Evolutionary conservation across 164 flowering plant genomes (phyloP).

Genomic region (Cinnamomum chago): DNA sequence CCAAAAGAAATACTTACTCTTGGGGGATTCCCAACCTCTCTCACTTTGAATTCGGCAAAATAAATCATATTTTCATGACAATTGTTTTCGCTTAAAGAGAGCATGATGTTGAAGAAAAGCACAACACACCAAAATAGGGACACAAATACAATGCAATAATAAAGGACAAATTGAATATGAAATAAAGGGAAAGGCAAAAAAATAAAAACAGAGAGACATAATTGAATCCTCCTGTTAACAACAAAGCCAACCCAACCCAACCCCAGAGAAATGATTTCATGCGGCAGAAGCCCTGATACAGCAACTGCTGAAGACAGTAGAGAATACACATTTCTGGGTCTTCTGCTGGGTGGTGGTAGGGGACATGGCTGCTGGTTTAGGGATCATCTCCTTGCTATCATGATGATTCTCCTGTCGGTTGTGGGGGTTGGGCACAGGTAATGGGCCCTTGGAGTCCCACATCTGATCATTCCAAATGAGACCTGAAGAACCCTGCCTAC

Average conservation of each 20-base stretch:
- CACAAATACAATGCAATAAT: not conserved
- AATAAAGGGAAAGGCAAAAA: not conserved
- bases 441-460: not conserved
- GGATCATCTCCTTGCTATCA: not conserved
- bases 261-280: not conserved
- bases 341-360: not conserved
- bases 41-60: no score
- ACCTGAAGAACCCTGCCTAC: slow-evolving; percentile 87
- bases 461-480: slow-evolving; percentile 68
- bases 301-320: slow-evolving; percentile 1
- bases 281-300: not conserved
- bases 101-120: no score
- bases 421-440: not conserved
- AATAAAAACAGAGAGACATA: not conserved
- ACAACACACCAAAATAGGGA: not conserved
- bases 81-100: no score
- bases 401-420: not conserved
- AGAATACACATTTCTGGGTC: slow-evolving; percentile 1
- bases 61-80: no score
- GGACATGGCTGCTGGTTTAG: not conserved
- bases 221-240: no score
- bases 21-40: no score
- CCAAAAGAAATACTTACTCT: no score
- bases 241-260: not conserved
- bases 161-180: not conserved